Base-by-base conservation (phyloP, 2,329 filamentous ascomycete species). In the Tympanopsis confertula region DNA sequence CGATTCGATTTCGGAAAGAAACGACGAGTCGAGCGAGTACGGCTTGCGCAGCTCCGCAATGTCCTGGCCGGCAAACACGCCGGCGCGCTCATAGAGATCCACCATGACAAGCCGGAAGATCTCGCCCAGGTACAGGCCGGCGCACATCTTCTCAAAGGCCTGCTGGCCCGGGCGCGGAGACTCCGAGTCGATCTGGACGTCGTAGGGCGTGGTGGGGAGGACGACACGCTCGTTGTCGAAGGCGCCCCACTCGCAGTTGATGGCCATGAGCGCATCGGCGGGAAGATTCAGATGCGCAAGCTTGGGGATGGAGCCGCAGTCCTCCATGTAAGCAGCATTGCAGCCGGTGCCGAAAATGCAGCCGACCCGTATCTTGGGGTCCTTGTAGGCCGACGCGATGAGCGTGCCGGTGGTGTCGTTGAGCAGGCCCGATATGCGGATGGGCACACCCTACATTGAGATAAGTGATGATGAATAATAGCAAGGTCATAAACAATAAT, bases 311-410 rank as follows among this genome's bases (percentile, higher is more conserved):
- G 82, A 85, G 46, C 86, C 87, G 45, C 77, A 85, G 52, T 93
- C 65, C 62, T 98, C 91, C 83, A 98, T 94, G 66, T 98, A 98
- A 28, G 91, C 91, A 29, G 89, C 91, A 53, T 98, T 98, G 66
- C 91, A 95, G 42, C 91, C 91, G 12, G 91, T 98, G 50, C 91
- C 91, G 52, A 98, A 98, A 55, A 98, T 98, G 62, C 89, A 95
- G 39, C 91, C 91, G 51, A 96, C 91, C 63, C 79, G 87, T 75
- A 95, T 93, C 48, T 80, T 77, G 35, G 80, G 67, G 56, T 98
- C 88, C n/a, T 89, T 96, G 63, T 98, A 98, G 20, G 86, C 82
- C 19, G 89, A 96, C 43, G 91, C 91, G 52, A 98, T 94, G 51
- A 98, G 68, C 20, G 91, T 98, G 51, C 91, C 91, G 14, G 89